Evolutionary conservation across 164 flowering plant genomes (phyloP), one percentile per base, ranked within the genome.

Genomic region (Paratinospora sagittata): DNA sequence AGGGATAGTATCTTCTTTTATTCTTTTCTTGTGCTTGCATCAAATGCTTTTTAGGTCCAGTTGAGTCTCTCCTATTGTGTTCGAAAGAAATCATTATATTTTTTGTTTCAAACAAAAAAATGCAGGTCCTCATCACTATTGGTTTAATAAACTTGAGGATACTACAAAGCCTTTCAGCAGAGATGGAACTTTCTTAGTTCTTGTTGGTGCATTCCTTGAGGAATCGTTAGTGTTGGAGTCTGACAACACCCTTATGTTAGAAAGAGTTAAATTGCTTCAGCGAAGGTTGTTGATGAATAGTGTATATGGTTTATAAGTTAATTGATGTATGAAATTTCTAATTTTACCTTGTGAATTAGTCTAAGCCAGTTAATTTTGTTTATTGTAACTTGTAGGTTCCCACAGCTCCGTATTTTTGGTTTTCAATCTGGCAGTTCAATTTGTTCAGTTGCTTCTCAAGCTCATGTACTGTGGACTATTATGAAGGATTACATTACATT

Each of bases 61-160:
- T 52, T 19, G 19, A 52, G 58, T 64, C 14, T 36, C 7, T 70
- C 13, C 16, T 12, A 45, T 67, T 43, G n/a, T 17, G 36, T 63
- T 71, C 33, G 2, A n/a, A n/a, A n/a, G n/a, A 12, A 33, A 26
- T 27, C 65, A 27, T 65, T 16, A 21, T 6, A 52, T 16, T 52
- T 49, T 47, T 47, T n/a, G 3, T 77, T 71, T 24, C 0, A 71
- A 55, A 33, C 62, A 64, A 45, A n/a, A n/a, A 66, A 63, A n/a
- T 63, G 9, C 84, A 93, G 97, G 97, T 23, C 86, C 91, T 65
- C 16, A 57, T 75, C 91, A 89, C 78, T 77, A 77, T 81, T 93
- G 98, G 98, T 49, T 93, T 70, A 93, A 93, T 79, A 81, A 49
- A 73, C 70, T 26, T 67, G 82, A 75, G 8, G 81, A 72, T 55